Base-by-base conservation (phyloP, 768 basidiomycete species). In the Tricholoma bakamatsutake region DNA sequence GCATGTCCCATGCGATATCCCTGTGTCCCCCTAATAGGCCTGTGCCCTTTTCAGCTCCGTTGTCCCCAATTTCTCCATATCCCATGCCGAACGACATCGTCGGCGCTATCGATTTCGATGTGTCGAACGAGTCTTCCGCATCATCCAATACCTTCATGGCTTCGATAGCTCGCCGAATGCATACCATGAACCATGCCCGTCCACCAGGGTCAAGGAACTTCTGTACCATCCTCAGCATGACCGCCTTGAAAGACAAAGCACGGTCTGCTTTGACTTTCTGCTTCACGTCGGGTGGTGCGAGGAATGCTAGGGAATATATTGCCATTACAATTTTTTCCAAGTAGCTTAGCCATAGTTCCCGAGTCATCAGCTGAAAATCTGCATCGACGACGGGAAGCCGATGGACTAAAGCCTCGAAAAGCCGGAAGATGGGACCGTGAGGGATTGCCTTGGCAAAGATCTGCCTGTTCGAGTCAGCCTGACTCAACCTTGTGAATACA, bases 221-320 rank as follows among this genome's bases (percentile, higher is more conserved):
- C 60, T 85, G 85, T 6, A 88, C 75, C 67, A 92, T 73, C 53
- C 90, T 76, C 57, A 90, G 73, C 76, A 95, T 79, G 33, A 92
- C 76, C 43, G 76, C 76, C 51, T 83, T 78, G 67, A 90, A 85
- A 31, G 87, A 86, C 28, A 94, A 76, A 39, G 72, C 72, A 50
- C 81, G 78, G 66, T 90, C 81, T 9, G 71, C 67, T 62, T 90
- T 88, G 61, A 93, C 77, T 58, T 72, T 79, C 53, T 77, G 74
- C 72, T 95, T 93, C 59, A 95, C 65, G 27, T 80, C 76, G 3
- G 86, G 84, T 1, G 93, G 80, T 3, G 93, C 83, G 53, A 95
- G 74, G 76, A 93, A 98, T 21, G 86, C 82, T 59, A 98, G 73
- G 35, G 86, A 86, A 72, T 97, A 98, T 40, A 97, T 79, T n/a